These are phyloP conservation scores for Astrephomene gubernaculifera DNA, from an alignment of 139 green algal genomes.

Conservation along the genomic window DNA sequence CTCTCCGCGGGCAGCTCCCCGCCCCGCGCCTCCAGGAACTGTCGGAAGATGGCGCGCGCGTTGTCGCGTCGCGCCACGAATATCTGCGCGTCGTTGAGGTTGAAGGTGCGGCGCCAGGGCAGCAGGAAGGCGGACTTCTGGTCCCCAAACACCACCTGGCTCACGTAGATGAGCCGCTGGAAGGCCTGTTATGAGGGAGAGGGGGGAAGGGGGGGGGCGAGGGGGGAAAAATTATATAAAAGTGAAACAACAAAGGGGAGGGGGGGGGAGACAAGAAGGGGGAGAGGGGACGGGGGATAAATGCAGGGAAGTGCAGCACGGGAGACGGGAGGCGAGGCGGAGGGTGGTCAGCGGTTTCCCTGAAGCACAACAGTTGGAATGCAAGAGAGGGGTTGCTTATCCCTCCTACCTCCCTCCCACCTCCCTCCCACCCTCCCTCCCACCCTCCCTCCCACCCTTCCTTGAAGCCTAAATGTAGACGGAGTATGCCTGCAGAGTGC, in stretches of 20 bases:
- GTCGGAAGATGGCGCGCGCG: constrained; percentile 80
- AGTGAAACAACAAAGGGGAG: too few species aligned
- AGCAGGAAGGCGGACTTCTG: constrained; percentile 92
- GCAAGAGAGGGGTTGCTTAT: too few species aligned
- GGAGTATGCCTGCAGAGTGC: neutral
- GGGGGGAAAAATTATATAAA: too few species aligned
- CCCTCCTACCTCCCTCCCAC: too few species aligned
- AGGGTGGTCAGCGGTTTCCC: neutral
- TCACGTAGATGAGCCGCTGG: constrained; percentile 98
- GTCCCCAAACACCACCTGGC: constrained; percentile 87
- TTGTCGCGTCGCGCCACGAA: constrained; percentile 88
- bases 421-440: too few species aligned
- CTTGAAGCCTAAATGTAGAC: too few species aligned
- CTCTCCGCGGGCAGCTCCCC: constrained; percentile 74
- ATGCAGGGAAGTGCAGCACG: too few species aligned
- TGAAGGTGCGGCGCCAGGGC: constrained; percentile 94
- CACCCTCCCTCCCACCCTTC: too few species aligned
- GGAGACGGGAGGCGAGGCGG: neutral
- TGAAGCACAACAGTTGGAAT: neutral
- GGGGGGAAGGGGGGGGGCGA: neutral
- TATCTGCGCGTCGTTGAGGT: constrained; percentile 87
- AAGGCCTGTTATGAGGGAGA: constrained; percentile 72
- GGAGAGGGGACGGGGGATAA: neutral
- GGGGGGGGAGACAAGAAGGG: neutral
- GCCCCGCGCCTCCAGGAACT: constrained; percentile 58